Conservation (phyloP, 202 grass and related monocot species). For the Schoenoplectus tabernaemontani region DNA sequence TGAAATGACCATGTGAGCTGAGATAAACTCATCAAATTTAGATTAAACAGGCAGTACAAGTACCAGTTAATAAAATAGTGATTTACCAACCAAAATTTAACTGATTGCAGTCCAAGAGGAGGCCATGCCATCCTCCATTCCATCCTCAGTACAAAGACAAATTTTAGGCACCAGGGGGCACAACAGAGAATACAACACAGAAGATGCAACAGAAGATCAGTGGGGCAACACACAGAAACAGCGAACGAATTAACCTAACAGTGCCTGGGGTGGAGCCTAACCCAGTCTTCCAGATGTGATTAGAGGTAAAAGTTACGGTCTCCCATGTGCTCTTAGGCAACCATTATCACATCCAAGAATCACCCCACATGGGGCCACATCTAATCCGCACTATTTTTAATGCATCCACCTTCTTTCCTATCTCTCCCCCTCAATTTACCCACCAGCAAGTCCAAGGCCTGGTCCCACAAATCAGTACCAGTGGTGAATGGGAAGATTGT, state of each 20-base stretch:
- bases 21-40: not conserved
- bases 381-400: slow-evolving; percentile 15
- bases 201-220: not conserved
- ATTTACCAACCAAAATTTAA: too few species aligned
- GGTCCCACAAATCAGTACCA: not conserved
- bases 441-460: not conserved
- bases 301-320: slow-evolving; percentile 34
- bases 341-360: slow-evolving; percentile 67
- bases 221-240: not conserved
- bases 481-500: too few species aligned
- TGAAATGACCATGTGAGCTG: not conserved
- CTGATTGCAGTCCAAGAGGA: not conserved
- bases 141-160: not conserved
- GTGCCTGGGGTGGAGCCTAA: too few species aligned
- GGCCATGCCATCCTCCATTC: not conserved
- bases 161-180: not conserved
- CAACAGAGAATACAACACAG: not conserved
- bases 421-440: not conserved
- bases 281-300: slow-evolving; percentile 18
- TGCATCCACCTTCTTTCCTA: not conserved
- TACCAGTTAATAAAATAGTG: too few species aligned
- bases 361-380: slow-evolving; percentile 59
- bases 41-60: too few species aligned
- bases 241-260: slow-evolving; percentile 13
- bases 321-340: slow-evolving; percentile 61